phyloP scores from a whole-genome alignment of 306 rosid species.

The Quercus bicolor region DNA sequence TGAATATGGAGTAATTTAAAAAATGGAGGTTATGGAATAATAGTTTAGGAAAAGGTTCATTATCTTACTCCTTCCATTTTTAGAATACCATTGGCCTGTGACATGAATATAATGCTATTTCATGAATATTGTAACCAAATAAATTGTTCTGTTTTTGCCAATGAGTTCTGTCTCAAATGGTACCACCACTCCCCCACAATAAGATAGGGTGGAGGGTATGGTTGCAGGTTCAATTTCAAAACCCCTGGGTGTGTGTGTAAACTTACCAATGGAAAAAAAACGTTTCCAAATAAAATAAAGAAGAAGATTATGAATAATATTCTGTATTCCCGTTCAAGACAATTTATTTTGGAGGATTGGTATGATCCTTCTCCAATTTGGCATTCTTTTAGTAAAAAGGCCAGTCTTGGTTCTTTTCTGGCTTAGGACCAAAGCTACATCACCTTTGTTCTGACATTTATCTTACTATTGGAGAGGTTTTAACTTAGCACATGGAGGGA shows the following conservation, averaged over 20 bases:
- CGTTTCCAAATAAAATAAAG: not conserved
- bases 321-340: not conserved
- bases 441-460: not conserved
- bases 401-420: not conserved
- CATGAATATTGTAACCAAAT: not conserved
- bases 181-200: too few species aligned
- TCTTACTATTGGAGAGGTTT: not conserved
- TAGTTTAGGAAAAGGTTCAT: not conserved
- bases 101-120: not conserved
- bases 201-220: too few species aligned
- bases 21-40: not conserved
- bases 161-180: too few species aligned
- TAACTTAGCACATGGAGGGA: not conserved
- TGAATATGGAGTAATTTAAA: not conserved
- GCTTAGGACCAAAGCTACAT: not conserved
- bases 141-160: too few species aligned
- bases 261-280: too few species aligned
- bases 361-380: not conserved
- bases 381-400: not conserved
- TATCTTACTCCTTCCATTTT: not conserved
- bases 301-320: not conserved
- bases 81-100: not conserved
- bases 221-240: too few species aligned
- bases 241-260: too few species aligned
- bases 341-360: not conserved